Evolutionary conservation across 306 rosid species (phyloP), one percentile per base, ranked within the genome.

Genomic region (Begonia masoniana): DNA sequence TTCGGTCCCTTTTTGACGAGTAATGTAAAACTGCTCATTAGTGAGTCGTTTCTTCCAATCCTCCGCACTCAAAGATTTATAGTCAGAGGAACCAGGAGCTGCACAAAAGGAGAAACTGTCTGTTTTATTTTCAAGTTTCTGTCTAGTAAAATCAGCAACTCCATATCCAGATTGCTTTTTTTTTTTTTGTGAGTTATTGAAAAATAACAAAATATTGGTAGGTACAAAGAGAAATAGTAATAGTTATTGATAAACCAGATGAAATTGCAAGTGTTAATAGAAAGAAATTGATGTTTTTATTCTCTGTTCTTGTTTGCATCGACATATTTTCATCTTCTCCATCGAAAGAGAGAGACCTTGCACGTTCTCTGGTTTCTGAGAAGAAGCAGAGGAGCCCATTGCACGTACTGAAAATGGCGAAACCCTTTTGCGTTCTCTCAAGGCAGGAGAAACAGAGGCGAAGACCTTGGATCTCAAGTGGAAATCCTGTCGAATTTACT

Each of bases 1-100:
- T 64, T 89, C 97, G 8, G 97, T 89, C 47, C 97, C 97, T 70
- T 82, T 89, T 66, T 80, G 63, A 52, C 97, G 94, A 61, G 95
- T 78, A 63, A 89, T 15, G 61, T 74, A 72, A 68, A 78, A 89
- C 43, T 89, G 97, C 45, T 85, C 87, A 50, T 58, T 46, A 3
- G 83, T 78, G 15, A 89, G 76, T 60, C 62, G 63, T 69, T 72
- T 78, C 84, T 80, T 85, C 97, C 95, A 85, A 55, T 80, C 91
- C 31, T 67, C 76, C 43, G 67, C 60, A 49, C 87, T 78, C 43
- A 82, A 3, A 23, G 89, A 76, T 55, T 76, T 89, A 52, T 72
- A 76, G 63, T 80, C 91, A 19, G 61, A 65, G 21, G 55, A 31
- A 42, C 67, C 78, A 43, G 76, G 57, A 63, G 70, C 97, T 76